Evolutionary conservation across 306 rosid genomes (phyloP).

Genomic region (Phaseolus lunatus): DNA sequence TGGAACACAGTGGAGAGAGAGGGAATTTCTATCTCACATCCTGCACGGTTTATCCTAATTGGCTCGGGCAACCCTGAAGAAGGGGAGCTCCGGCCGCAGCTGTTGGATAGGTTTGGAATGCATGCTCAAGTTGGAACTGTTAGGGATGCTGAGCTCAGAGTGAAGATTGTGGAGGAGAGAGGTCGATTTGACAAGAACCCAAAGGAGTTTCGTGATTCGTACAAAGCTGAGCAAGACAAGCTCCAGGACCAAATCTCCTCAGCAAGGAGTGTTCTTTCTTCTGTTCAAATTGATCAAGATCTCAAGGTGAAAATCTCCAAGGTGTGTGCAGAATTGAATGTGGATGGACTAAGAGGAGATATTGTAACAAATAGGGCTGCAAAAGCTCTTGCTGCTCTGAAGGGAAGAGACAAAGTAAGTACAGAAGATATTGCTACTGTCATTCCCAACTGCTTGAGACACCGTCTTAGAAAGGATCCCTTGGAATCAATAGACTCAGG

Average conservation of each 20-base stretch:
- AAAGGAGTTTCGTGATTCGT: conserved; percentile 73
- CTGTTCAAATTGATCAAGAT: conserved; percentile 76
- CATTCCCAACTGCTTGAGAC: conserved; percentile 91
- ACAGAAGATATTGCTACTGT: conserved; percentile 87
- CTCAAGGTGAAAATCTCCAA: conserved; percentile 81
- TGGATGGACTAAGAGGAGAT: conserved; percentile 93
- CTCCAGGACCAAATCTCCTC: conserved; percentile 68
- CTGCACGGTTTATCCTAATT: conserved; percentile 85
- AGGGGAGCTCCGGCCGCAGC: conserved; percentile 94
- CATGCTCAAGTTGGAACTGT: conserved; percentile 92
- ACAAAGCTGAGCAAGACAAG: conserved; percentile 71
- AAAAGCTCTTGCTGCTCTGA: conserved; percentile 78
- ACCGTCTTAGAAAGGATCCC: conserved; percentile 90
- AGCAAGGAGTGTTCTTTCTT: conserved; percentile 68
- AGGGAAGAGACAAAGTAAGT: conserved; percentile 75
- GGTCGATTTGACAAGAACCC: conserved; percentile 76
- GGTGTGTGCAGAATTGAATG: conserved; percentile 87
- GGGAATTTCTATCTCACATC: conserved; percentile 88
- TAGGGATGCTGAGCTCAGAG: conserved; percentile 90
- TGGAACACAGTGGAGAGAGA: conserved; percentile 97
- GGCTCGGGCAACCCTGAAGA: conserved; percentile 95
- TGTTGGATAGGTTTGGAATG: conserved; percentile 91
- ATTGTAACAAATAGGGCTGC: conserved; percentile 92
- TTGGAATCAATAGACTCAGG: conserved; percentile 90
- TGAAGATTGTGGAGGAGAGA: conserved; percentile 93